These are phyloP conservation scores for Russula ochroleuca DNA, from an alignment of 768 basidiomycete genomes.

Conservation along the genomic window DNA sequence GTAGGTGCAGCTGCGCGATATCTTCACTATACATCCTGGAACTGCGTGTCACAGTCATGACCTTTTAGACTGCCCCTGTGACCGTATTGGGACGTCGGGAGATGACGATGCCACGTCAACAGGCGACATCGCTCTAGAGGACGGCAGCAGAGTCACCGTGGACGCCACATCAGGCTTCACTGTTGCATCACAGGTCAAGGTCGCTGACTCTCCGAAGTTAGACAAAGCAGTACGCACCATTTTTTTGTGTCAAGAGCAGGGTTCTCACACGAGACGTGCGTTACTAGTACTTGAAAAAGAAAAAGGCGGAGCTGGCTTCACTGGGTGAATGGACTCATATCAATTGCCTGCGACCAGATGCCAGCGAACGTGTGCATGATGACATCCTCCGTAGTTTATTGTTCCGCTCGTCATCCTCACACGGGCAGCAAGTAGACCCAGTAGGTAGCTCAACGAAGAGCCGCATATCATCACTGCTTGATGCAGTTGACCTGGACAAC, in stretches of 20 bases:
- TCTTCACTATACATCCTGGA: conserved; percentile 79
- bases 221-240: conserved; percentile 49
- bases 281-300: conserved; percentile 58
- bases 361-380: conserved; percentile 56
- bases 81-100: conserved; percentile 24
- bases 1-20: conserved; percentile 68
- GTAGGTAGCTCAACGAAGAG: conserved; percentile 28
- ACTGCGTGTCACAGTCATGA: conserved; percentile 92
- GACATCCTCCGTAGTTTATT: conserved; percentile 54
- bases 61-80: conserved; percentile 76
- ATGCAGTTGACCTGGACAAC: conserved; percentile 48
- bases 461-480: conserved; percentile 36
- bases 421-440: conserved; percentile 16
- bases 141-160: conserved; percentile 32
- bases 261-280: background rate
- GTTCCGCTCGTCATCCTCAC: conserved; percentile 24
- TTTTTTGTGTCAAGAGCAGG: conserved; percentile 15
- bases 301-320: conserved; percentile 62
- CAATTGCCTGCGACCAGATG: conserved; percentile 54
- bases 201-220: conserved; percentile 41
- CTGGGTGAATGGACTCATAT: conserved; percentile 84
- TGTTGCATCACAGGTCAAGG: conserved; percentile 57
- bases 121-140: conserved; percentile 20
- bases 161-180: conserved; percentile 46
- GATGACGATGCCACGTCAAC: background rate